phyloP scores from a whole-genome alignment of 2,329 filamentous ascomycete species.

The Thermomyces lanuginosus region DNA sequence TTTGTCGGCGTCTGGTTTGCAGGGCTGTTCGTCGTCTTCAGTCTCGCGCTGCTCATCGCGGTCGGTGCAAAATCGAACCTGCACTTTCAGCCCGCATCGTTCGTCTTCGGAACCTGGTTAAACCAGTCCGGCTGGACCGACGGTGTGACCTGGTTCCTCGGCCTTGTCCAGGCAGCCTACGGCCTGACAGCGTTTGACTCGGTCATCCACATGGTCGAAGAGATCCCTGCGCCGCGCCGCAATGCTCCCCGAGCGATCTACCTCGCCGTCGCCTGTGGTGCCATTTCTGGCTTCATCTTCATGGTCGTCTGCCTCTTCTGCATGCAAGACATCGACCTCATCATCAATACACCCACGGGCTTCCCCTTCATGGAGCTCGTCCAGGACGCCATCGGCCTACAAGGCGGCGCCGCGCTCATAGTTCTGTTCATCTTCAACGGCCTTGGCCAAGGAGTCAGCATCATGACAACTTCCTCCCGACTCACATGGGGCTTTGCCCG shows the following conservation, averaged over 20 bases:
- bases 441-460: constrained; percentile 33
- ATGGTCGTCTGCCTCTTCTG: constrained; percentile 41
- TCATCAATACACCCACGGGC: constrained; percentile 31
- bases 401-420: constrained; percentile 32
- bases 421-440: constrained; percentile 37
- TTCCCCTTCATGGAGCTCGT: constrained; percentile 47
- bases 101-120: constrained; percentile 39
- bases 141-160: constrained; percentile 42
- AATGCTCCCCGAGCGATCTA: constrained; percentile 38
- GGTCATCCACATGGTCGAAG: constrained; percentile 39
- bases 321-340: constrained; percentile 32
- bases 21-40: constrained; percentile 37
- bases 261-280: constrained; percentile 34
- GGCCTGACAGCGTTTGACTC: constrained; percentile 43
- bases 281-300: constrained; percentile 39
- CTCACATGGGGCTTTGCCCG: constrained; percentile 40
- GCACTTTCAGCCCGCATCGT: constrained; percentile 33
- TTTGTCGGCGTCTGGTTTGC: constrained; percentile 39
- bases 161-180: constrained; percentile 41
- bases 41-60: constrained; percentile 35
- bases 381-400: constrained; percentile 35
- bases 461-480: constrained; percentile 40
- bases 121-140: constrained; percentile 38
- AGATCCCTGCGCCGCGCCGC: constrained; percentile 31
- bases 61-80: constrained; percentile 33